A percentile compares a stretch with the other conserved stretches of the same genome.
Evolutionary conservation across 805 yeast species (phyloP).

Genomic region (Sugiyamaella boreocaroliniensis): DNA sequence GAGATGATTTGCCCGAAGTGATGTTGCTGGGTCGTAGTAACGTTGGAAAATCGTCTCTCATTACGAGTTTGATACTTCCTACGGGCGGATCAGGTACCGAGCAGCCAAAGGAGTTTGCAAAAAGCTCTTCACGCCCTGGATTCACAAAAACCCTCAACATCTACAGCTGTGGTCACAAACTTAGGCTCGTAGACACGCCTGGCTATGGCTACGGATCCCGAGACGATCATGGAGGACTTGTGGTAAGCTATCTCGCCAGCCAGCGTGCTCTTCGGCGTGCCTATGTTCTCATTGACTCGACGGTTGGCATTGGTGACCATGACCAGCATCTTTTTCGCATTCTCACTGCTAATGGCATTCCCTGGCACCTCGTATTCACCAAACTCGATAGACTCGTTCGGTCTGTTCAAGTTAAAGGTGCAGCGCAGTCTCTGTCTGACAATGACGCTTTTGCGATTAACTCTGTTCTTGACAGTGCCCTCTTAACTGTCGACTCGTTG

Average conservation of each 20-base stretch:
- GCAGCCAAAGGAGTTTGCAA: slow-evolving; percentile 35
- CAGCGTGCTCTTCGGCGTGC: slow-evolving; percentile 51
- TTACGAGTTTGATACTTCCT: slow-evolving; percentile 48
- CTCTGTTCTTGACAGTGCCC: not conserved
- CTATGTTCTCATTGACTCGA: slow-evolving; percentile 55
- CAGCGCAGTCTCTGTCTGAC: slow-evolving; percentile 1
- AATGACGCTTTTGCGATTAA: slow-evolving; percentile 8
- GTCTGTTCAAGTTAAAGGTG: not conserved
- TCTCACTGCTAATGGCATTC: slow-evolving; percentile 48
- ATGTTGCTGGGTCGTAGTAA: slow-evolving; percentile 75
- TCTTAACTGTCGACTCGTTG: slow-evolving; percentile 3
- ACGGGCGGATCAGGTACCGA: slow-evolving; percentile 8
- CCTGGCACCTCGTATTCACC: slow-evolving; percentile 70
- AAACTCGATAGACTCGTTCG: slow-evolving; percentile 57
- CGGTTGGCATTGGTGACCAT: slow-evolving; percentile 50
- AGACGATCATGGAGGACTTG: slow-evolving; percentile 60
- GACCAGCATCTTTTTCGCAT: slow-evolving; percentile 50
- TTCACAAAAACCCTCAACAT: slow-evolving; percentile 59
- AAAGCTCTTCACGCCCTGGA: slow-evolving; percentile 41
- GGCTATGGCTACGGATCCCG: slow-evolving; percentile 80
- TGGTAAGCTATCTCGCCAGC: slow-evolving; percentile 52
- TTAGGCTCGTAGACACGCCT: slow-evolving; percentile 76
- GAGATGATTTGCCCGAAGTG: slow-evolving; percentile 56
- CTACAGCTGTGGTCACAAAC: slow-evolving; percentile 55
- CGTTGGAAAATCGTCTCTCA: slow-evolving; percentile 76